Percentiles rank a stretch among this genome's conserved stretches.
Conservation (phyloP, 2,329 filamentous ascomycete genomes). For the Exophiala bonariae region DNA sequence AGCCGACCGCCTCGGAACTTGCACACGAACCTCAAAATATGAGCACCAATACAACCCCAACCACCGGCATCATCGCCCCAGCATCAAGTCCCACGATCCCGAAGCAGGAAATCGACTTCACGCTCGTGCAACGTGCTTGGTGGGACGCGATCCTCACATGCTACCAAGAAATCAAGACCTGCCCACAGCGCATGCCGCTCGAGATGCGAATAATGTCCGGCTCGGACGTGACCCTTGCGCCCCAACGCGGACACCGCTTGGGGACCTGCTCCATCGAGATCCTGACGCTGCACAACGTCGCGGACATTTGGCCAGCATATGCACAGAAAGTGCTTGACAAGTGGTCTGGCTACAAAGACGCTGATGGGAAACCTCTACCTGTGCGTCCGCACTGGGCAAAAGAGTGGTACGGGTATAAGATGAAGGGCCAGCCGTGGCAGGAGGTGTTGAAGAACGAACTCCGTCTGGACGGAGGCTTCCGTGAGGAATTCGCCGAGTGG, state of each 20-base stretch:
- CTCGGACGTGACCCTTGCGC: slow-evolving; percentile 22
- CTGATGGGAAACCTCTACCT: slow-evolving; percentile 9
- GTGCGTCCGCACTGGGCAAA: slow-evolving; percentile 25
- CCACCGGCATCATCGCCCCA: neutral
- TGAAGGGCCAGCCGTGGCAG: slow-evolving; percentile 15
- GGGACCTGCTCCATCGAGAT: slow-evolving; percentile 24
- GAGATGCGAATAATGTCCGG: slow-evolving; percentile 25
- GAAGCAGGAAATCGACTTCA: slow-evolving; percentile 38
- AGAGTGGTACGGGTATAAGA: slow-evolving; percentile 22
- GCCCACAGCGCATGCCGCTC: slow-evolving; percentile 23
- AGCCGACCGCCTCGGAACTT: neutral
- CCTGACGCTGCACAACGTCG: slow-evolving; percentile 18
- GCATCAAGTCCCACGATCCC: neutral
- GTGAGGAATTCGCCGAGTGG: slow-evolving; percentile 19
- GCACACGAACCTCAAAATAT: neutral
- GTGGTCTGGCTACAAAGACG: slow-evolving; percentile 17
- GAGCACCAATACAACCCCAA: slow-evolving; percentile 1
- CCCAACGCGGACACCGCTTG: slow-evolving; percentile 18
- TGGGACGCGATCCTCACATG: slow-evolving; percentile 47
- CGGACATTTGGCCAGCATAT: slow-evolving; percentile 21
- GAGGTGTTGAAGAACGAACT: slow-evolving; percentile 12
- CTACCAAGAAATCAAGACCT: slow-evolving; percentile 16
- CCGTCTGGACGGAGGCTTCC: slow-evolving; percentile 14
- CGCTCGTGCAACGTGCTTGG: slow-evolving; percentile 48
- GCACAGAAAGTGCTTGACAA: slow-evolving; percentile 24